Base-by-base conservation (phyloP, 768 basidiomycete genomes). In the Boletus pseudopeckii region DNA sequence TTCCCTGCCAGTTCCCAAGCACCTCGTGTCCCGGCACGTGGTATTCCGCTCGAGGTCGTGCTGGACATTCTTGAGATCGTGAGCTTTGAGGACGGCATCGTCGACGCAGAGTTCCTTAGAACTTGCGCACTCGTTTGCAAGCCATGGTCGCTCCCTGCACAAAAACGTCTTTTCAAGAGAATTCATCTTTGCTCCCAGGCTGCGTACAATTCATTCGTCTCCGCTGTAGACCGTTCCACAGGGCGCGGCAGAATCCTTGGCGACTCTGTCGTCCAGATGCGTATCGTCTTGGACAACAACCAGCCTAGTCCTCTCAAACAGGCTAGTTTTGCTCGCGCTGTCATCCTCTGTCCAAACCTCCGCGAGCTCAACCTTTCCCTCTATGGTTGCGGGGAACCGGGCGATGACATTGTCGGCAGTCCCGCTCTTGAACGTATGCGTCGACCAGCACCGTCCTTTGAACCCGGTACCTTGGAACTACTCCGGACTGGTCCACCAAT, bases 61-160 rank as follows among this genome's bases (percentile, higher is more conserved):
- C 70, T 86, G 52, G 64, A 77, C 60, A 81, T 90, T 66, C 77
- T 89, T 57, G 84, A 88, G 67, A 68, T 76, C 14, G 79, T 80
- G 4, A 79, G 74, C 50, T 70, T 74, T 39, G 69, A 75, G 45
- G 69, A 74, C 33, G 65, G 71, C 26, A 56, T 68, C 30, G 64
- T 70, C 5, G 71, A 78, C 59, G 64, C 69, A 38, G 59, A 67
- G 13, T 72, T 86, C 18, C 74, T 89, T 45, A 68, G 65, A 47
- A 67, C 76, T 44, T 85, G 80, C 61, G 72, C 85, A 3, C 77
- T 89, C 45, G 84, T 90, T 22, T 88, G 80, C 76, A 77, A 73
- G 65, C 74, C 78, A 24, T 90, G 88, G 87, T 80, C 85, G 1
- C 59, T 70, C n/a, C 72, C 77, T 28, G 77, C 84, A 0, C 88